Evolutionary conservation across 441 rosid genomes (phyloP).

Genomic region (Pelargonium citronellum): DNA sequence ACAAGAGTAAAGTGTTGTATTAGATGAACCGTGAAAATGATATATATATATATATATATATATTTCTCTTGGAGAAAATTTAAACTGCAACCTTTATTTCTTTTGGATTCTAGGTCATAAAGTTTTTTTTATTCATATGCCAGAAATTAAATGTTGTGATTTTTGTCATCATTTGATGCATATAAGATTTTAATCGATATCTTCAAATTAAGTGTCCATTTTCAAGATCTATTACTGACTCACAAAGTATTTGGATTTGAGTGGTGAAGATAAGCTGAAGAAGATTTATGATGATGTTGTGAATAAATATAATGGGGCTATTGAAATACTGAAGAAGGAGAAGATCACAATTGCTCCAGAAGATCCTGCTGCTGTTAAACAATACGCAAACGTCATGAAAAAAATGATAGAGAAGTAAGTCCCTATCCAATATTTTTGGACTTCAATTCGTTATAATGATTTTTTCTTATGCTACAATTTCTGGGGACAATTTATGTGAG

Average conservation of each 20-base stretch:
- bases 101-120: not conserved
- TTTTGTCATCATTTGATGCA: not conserved
- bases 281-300: slow-evolving; percentile 75
- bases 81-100: not conserved
- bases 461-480: not conserved
- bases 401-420: slow-evolving; percentile 79
- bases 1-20: not conserved
- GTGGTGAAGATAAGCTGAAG: slow-evolving; percentile 72
- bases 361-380: slow-evolving; percentile 81
- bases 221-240: slow-evolving; percentile 18
- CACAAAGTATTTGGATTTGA: slow-evolving; percentile 21
- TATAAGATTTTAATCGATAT: not conserved
- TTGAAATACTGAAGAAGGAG: slow-evolving; percentile 72
- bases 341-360: slow-evolving; percentile 85
- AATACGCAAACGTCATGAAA: slow-evolving; percentile 85
- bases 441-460: not conserved
- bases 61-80: not conserved
- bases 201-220: not conserved
- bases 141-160: not conserved
- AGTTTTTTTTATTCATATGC: not conserved
- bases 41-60: not conserved
- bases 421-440: not conserved
- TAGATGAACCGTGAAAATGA: not conserved
- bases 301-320: slow-evolving; percentile 72
- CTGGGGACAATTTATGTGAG: not conserved